Evolutionary conservation across 2,329 filamentous ascomycete species (phyloP).

Genomic region (Diaporthe velutina): DNA sequence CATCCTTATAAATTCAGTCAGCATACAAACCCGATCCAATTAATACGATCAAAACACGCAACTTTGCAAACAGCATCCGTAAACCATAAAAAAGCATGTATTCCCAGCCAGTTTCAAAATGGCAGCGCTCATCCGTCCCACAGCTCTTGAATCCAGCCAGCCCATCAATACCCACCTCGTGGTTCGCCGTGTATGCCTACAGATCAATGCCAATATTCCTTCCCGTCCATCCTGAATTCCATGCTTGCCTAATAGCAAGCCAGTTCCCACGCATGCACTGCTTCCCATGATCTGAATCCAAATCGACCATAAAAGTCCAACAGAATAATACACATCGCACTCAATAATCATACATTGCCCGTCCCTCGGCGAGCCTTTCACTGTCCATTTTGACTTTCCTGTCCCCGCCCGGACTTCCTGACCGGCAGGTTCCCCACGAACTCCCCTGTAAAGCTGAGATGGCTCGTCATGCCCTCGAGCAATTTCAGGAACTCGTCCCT

Average conservation of each 20-base stretch:
- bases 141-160: background rate
- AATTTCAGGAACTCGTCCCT: constrained; percentile 50
- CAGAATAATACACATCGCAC: background rate
- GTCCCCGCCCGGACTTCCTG: constrained; percentile 38
- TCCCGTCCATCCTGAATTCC: background rate
- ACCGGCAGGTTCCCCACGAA: constrained; percentile 48
- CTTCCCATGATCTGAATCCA: background rate
- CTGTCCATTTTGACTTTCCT: constrained; percentile 37
- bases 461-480: constrained; percentile 50
- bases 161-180: background rate
- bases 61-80: background rate
- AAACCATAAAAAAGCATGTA: too few species aligned
- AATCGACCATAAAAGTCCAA: background rate
- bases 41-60: background rate
- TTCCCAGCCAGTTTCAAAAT: background rate
- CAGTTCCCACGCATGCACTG: background rate
- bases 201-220: background rate
- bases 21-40: background rate
- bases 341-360: background rate
- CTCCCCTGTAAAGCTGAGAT: constrained; percentile 49
- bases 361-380: background rate
- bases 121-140: constrained; percentile 18
- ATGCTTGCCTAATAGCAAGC: background rate
- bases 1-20: background rate
- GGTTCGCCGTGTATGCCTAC: background rate